Evolutionary conservation across 2,329 filamentous ascomycete genomes (phyloP).

Genomic region (Fusarium sp.): DNA sequence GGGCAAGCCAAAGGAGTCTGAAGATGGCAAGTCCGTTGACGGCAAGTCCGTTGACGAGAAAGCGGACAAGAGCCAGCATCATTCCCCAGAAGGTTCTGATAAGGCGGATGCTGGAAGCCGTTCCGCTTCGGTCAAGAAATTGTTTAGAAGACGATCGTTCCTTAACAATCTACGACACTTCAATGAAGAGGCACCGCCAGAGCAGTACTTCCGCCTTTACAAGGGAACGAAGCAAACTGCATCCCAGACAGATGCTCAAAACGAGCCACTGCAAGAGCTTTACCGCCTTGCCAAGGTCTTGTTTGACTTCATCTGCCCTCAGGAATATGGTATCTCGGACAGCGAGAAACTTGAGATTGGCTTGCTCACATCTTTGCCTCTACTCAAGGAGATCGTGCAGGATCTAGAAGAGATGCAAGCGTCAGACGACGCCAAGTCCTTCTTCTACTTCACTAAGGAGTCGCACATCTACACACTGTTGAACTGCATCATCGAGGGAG

Average conservation of each 20-base stretch:
- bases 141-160: constrained; percentile 72
- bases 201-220: constrained; percentile 91
- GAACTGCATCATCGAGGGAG: constrained; percentile 97
- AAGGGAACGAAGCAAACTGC: constrained; percentile 75
- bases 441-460: constrained; percentile 99
- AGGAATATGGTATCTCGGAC: constrained; percentile 97
- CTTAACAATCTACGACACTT: constrained; percentile 64
- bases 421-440: constrained; percentile 91
- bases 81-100: constrained; percentile 52
- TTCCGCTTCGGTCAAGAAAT: constrained; percentile 54
- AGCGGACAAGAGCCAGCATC: constrained; percentile 47
- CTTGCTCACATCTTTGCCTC: constrained; percentile 88
- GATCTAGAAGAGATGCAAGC: constrained; percentile 98
- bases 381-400: constrained; percentile 96
- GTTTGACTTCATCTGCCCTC: constrained; percentile 98
- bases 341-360: constrained; percentile 99
- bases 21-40: constrained; percentile 56
- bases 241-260: constrained; percentile 83
- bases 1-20: constrained; percentile 55
- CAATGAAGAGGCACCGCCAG: constrained; percentile 68
- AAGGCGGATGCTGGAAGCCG: constrained; percentile 56
- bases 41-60: constrained; percentile 54
- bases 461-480: constrained; percentile 98
- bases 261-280: constrained; percentile 90
- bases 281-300: constrained; percentile 94